These are phyloP conservation scores for Linderina pennispora DNA, from an alignment of 192 early-diverging fungal genomes.

Conservation along the genomic window DNA sequence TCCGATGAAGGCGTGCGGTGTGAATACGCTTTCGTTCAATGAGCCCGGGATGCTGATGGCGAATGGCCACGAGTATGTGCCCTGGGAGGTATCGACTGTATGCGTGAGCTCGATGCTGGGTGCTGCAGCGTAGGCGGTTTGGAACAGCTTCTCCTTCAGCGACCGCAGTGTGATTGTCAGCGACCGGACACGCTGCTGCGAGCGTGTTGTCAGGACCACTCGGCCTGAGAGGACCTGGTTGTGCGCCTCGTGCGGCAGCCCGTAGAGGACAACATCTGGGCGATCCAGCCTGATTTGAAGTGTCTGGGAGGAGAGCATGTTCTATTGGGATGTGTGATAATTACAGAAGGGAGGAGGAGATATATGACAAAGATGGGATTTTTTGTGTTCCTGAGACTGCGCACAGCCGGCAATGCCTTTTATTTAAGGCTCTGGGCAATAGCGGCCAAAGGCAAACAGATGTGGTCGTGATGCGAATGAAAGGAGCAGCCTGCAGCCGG, in stretches of 20 bases:
- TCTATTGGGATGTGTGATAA: background rate
- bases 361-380: too few species aligned
- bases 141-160: constrained; percentile 32
- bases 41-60: constrained; percentile 34
- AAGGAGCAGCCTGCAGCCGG: too few species aligned
- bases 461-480: too few species aligned
- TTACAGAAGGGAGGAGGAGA: too few species aligned
- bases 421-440: too few species aligned
- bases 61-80: constrained; percentile 36
- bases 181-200: constrained; percentile 17
- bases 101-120: constrained; percentile 19
- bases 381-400: too few species aligned
- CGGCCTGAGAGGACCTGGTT: constrained; percentile 25
- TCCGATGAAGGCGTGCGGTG: constrained; percentile 25
- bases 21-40: constrained; percentile 29
- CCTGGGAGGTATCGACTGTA: constrained; percentile 4
- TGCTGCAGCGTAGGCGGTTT: constrained; percentile 30
- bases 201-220: constrained; percentile 13
- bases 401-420: too few species aligned
- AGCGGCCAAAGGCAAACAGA: too few species aligned
- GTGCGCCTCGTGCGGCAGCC: constrained; percentile 28
- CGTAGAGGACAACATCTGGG: constrained; percentile 26
- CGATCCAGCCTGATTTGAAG: constrained; percentile 32
- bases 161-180: constrained; percentile 29
- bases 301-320: constrained; percentile 28